phyloP scores from a whole-genome alignment of 2,329 filamentous ascomycete species.

The Fusarium austroafricanum region DNA sequence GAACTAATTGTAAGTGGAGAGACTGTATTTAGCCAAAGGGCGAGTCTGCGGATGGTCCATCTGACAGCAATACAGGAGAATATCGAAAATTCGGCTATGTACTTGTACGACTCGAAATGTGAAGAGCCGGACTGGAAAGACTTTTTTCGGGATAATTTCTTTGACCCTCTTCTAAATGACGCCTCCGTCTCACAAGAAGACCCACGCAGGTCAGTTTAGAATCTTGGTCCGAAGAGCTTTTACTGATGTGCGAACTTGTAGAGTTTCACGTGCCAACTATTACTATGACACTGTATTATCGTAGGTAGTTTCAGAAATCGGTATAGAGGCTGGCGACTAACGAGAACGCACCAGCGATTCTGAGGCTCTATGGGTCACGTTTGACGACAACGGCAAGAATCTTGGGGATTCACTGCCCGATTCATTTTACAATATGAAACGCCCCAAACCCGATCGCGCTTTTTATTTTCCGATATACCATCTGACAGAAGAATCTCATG shows the following conservation, averaged over 20 bases:
- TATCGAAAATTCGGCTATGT: not conserved
- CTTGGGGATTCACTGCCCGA: too few relatives aligned
- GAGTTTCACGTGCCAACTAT: not conserved
- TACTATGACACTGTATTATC: not conserved
- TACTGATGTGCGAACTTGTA: not conserved
- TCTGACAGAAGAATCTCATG: rapidly evolving
- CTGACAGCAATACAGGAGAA: too few relatives aligned
- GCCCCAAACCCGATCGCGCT: not conserved
- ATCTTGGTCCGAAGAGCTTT: rapidly evolving
- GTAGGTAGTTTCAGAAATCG: not conserved
- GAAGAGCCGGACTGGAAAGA: not conserved
- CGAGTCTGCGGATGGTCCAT: too few relatives aligned
- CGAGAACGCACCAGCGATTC: rapidly evolving
- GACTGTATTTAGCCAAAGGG: too few relatives aligned
- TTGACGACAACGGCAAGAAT: not conserved
- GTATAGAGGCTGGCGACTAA: not conserved
- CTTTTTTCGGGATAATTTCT: rapidly evolving
- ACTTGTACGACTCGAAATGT: too few relatives aligned
- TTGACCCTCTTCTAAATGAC: rapidly evolving
- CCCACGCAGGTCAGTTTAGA: not conserved
- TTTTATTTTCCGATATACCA: not conserved
- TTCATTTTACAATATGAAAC: too few relatives aligned
- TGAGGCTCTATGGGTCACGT: not conserved
- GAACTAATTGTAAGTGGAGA: too few relatives aligned
- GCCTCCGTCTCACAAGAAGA: rapidly evolving